Percentiles rank a stretch among this genome's conserved stretches.
Evolutionary conservation across 306 rosid genomes (phyloP).

Genomic region (Prunus persica): Prunus_persica_NCBIv2 NC_034016.1:20768501-20769000

Average conservation of each 20-base stretch:
- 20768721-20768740: slow-evolving; percentile 54
- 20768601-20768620: slow-evolving; percentile 20
- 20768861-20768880: slow-evolving; percentile 83
- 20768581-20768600: slow-evolving; percentile 35
- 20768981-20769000: slow-evolving; percentile 97
- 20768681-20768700: slow-evolving; percentile 44
- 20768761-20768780: slow-evolving; percentile 89
- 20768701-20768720: slow-evolving; percentile 32
- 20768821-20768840: slow-evolving; percentile 74
- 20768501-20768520: slow-evolving; percentile 9
- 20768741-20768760: slow-evolving; percentile 60
- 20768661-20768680: slow-evolving; percentile 32
- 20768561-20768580: slow-evolving; percentile 50
- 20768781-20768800: slow-evolving; percentile 78
- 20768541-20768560: slow-evolving; percentile 25
- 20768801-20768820: slow-evolving; percentile 92
- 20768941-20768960: slow-evolving; percentile 55
- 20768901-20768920: slow-evolving; percentile 50
- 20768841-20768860: slow-evolving; percentile 87
- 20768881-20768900: slow-evolving; percentile 80
- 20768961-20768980: slow-evolving; percentile 53
- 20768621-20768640: slow-evolving; percentile 26
- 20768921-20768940: slow-evolving; percentile 45
- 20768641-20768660: slow-evolving; percentile 33
- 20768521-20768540: slow-evolving; percentile 27